A percentile compares a stretch with the other conserved stretches of the same genome.
phyloP scores from a whole-genome alignment of 2,329 filamentous ascomycete genomes.

The Ceratocystis harringtonii region DNA sequence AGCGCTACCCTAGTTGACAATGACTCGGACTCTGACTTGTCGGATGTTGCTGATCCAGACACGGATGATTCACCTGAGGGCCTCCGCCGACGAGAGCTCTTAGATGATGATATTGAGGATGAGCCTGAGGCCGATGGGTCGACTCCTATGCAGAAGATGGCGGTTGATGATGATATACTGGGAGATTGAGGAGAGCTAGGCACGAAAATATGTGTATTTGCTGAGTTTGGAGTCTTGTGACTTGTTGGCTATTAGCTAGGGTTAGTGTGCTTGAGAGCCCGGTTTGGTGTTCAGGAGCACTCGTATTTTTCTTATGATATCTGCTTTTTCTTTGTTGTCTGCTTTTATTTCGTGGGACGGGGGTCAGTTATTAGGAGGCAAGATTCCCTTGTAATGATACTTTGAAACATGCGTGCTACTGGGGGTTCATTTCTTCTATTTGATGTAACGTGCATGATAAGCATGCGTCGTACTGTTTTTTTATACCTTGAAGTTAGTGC shows the following conservation, averaged over 20 bases:
- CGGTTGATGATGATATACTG: constrained; percentile 25
- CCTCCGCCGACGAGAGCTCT: constrained; percentile 37
- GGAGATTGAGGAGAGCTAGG: constrained; percentile 23
- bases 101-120: constrained; percentile 34
- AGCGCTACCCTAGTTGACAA: constrained; percentile 9
- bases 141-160: constrained; percentile 5
- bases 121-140: constrained; percentile 24
- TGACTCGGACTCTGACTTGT: constrained; percentile 15
- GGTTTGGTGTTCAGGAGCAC: neutral
- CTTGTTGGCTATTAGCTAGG: neutral
- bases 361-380: constrained; percentile 5
- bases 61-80: constrained; percentile 43
- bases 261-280: neutral
- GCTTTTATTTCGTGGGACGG: constrained; percentile 11
- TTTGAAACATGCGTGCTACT: constrained; percentile 13
- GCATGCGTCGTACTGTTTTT: neutral
- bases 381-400: constrained; percentile 2
- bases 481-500: too few relatives aligned
- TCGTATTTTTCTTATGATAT: constrained; percentile 6
- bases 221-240: neutral
- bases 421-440: constrained; percentile 12
- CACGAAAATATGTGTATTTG: neutral
- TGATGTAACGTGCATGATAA: neutral
- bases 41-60: constrained; percentile 13
- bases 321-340: constrained; percentile 17